Conservation (phyloP, 768 basidiomycete species). For the Termitomyces sp. region DNA sequence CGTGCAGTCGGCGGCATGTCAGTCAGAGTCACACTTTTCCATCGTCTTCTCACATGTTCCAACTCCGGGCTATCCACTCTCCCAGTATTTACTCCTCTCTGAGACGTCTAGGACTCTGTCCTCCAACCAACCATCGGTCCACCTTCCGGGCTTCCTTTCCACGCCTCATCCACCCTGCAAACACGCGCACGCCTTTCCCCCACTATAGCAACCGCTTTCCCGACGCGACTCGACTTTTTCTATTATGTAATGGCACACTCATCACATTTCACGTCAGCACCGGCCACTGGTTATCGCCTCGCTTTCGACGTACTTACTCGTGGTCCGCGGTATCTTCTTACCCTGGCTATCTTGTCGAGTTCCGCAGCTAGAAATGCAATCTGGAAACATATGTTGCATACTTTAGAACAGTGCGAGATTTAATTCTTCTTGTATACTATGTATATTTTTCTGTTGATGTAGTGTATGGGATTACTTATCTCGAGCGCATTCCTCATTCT, state of each 20-base stretch:
- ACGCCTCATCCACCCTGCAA: neutral
- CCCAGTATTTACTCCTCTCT: neutral
- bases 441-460: too few species aligned
- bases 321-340: neutral
- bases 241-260: neutral
- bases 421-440: neutral
- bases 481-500: too few species aligned
- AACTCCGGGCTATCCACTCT: neutral
- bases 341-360: neutral
- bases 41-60: constrained; percentile 9
- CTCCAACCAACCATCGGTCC: neutral
- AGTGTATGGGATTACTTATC: too few species aligned
- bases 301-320: neutral
- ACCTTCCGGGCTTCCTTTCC: neutral
- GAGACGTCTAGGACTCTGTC: neutral
- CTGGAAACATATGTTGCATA: too few species aligned
- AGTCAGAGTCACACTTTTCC: neutral
- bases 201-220: neutral
- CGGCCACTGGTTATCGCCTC: neutral
- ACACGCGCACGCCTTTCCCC: neutral
- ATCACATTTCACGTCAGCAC: neutral
- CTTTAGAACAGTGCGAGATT: neutral
- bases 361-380: too few species aligned
- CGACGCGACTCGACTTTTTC: neutral
- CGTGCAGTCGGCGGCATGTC: constrained; percentile 6